Percentiles rank a stretch among this genome's conserved stretches.
Evolutionary conservation across 306 rosid species (phyloP).

Genomic region (Parietaria judaica): DNA sequence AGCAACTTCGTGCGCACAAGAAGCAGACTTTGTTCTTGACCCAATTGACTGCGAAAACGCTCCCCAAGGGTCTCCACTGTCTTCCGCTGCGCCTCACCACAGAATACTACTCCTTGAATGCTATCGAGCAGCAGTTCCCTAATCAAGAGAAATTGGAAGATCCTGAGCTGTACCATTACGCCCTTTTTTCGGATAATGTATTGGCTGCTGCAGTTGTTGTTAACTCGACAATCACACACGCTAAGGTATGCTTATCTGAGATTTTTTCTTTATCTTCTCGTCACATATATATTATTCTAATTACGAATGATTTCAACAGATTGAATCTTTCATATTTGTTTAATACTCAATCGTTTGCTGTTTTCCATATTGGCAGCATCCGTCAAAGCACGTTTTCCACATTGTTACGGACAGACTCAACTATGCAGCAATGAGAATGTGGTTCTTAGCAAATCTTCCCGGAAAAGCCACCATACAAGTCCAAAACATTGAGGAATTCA

Average conservation of each 20-base stretch:
- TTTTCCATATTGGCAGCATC: constrained; percentile 45
- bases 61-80: constrained; percentile 97
- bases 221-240: constrained; percentile 67
- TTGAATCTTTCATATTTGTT: constrained; percentile 15
- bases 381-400: constrained; percentile 87
- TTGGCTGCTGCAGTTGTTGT: constrained; percentile 89
- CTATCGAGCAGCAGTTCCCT: constrained; percentile 64
- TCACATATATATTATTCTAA: constrained; percentile 4
- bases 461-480: constrained; percentile 81
- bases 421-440: constrained; percentile 97
- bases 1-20: constrained; percentile 82
- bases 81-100: constrained; percentile 96
- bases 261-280: background rate
- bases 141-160: constrained; percentile 76
- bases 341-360: constrained; percentile 15
- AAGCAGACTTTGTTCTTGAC: constrained; percentile 90
- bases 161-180: constrained; percentile 68
- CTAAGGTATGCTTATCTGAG: constrained; percentile 43
- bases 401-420: constrained; percentile 87
- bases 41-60: constrained; percentile 88
- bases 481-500: constrained; percentile 79
- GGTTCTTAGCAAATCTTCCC: constrained; percentile 83
- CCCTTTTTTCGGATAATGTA: constrained; percentile 86
- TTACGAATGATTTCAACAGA: background rate
- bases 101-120: constrained; percentile 66